Base-by-base conservation (phyloP, 345 rosid species). In the Rhizophora apiculata region DNA sequence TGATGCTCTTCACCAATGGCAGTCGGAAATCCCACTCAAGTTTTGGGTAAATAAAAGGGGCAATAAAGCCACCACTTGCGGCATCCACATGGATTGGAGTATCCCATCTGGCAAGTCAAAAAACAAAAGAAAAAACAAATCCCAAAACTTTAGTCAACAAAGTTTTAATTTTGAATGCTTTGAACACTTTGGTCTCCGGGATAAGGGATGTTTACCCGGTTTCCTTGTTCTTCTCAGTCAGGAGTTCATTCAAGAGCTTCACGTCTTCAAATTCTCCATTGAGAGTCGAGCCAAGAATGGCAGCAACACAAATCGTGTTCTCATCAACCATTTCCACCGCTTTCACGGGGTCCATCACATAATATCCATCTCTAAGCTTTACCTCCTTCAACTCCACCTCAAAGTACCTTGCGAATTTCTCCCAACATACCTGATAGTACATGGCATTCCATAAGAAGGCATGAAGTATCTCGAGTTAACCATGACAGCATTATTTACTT, bases 211-310 rank as follows among this genome's bases (percentile, higher is more conserved):
- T 22, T 19, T 68, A 75, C 74, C 74, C 79, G 4, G 79, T 76
- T 57, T 70, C 0, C 26, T 76, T 65, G 64, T 76, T 76, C 60
- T 76, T 76, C 71, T 65, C 64, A 19, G 7, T 36, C 63, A 76
- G 30, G 31, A 76, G 74, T 39, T 70, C 71, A 30, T 76, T 76
- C 49, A 76, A 62, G 16, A 55, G 65, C 58, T 76, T 76, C 0
- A 76, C 79, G 32, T 76, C 79, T 71, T 76, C 79, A 56, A 76
- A 76, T 56, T 76, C 79, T 21, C 79, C 79, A 53, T 76, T 76
- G 10, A 76, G 74, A 34, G 79, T 76, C 36, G 79, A 76, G 8
- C 79, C 79, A 54, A 76, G 74, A 32, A 76, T 76, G 53, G 79
- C 79, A 19, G 79, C 79, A 18, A 76, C 79, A 56, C 79, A 76